phyloP scores from a whole-genome alignment of 495 filamentous ascomycete genomes.

The Hypoxylon intermedium region DNA sequence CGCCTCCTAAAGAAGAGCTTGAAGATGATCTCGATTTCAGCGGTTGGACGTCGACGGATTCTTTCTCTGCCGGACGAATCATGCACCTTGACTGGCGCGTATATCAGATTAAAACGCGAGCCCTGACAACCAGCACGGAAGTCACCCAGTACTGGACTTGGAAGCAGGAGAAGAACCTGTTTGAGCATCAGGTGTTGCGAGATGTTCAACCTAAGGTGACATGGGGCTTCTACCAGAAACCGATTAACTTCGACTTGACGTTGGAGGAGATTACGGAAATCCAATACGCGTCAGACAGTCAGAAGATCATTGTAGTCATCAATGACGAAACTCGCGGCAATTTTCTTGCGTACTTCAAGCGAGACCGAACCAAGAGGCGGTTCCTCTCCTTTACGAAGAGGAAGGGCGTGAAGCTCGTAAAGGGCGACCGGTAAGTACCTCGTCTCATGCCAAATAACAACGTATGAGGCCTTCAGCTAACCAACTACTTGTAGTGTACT shows the following conservation, averaged over 20 bases:
- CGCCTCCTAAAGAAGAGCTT: too few relatives aligned
- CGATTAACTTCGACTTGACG: slow-evolving; percentile 53
- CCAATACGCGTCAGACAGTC: slow-evolving; percentile 40
- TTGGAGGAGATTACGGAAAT: slow-evolving; percentile 50
- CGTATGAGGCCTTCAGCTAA: slow-evolving; percentile 12
- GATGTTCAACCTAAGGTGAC: slow-evolving; percentile 46
- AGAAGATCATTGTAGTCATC: slow-evolving; percentile 45
- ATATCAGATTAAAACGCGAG: slow-evolving; percentile 53
- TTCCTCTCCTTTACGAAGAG: slow-evolving; percentile 50
- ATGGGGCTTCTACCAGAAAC: slow-evolving; percentile 56
- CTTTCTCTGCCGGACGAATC: slow-evolving; percentile 48
- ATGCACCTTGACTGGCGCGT: slow-evolving; percentile 54
- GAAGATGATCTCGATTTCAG: slow-evolving; percentile 46
- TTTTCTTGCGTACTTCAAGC: slow-evolving; percentile 53
- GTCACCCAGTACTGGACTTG: slow-evolving; percentile 62
- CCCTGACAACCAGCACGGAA: slow-evolving; percentile 45
- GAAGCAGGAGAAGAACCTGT: slow-evolving; percentile 42
- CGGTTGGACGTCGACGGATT: slow-evolving; percentile 55
- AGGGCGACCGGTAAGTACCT: slow-evolving; percentile 46
- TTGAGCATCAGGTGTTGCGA: slow-evolving; percentile 58
- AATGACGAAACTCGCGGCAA: slow-evolving; percentile 41
- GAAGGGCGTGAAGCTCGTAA: slow-evolving; percentile 49
- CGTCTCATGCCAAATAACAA: not conserved
- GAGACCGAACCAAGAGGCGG: slow-evolving; percentile 54
- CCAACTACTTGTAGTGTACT: slow-evolving; percentile 7